Evolutionary conservation across 202 grass and related monocot species (phyloP).

Genomic region (Setaria viridis): DNA sequence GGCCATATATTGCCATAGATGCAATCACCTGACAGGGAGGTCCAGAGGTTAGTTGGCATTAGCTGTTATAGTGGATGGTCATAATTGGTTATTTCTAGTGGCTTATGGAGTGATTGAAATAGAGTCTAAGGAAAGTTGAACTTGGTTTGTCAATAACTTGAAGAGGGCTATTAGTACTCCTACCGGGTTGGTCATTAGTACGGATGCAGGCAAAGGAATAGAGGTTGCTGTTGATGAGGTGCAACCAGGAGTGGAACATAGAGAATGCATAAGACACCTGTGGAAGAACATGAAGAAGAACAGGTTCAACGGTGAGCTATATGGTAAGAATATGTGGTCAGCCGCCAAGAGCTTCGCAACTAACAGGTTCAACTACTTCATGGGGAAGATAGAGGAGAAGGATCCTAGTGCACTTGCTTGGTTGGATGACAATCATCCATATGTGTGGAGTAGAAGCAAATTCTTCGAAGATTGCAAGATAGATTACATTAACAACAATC

Average conservation of each 20-base stretch:
- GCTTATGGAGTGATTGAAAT: not conserved
- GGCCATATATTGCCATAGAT: not conserved
- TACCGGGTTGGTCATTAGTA: not conserved
- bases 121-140: not conserved
- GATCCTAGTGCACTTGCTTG: not conserved
- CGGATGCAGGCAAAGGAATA: not conserved
- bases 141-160: not conserved
- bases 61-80: not conserved
- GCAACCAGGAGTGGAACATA: not conserved
- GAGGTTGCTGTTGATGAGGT: not conserved
- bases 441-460: not conserved
- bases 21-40: not conserved
- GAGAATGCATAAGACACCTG: not conserved
- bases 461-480: not conserved
- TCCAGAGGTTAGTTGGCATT: not conserved
- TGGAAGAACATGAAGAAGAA: slow-evolving; percentile 12
- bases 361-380: not conserved
- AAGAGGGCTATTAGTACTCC: not conserved
- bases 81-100: not conserved
- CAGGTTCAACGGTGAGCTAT: not conserved
- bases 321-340: not conserved
- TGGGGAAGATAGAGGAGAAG: slow-evolving; percentile 1
- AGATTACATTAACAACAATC: no score
- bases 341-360: not conserved
- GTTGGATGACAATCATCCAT: slow-evolving; percentile 11